Conservation (phyloP, 306 rosid species). For the Sphenostylis stenocarpa region DNA sequence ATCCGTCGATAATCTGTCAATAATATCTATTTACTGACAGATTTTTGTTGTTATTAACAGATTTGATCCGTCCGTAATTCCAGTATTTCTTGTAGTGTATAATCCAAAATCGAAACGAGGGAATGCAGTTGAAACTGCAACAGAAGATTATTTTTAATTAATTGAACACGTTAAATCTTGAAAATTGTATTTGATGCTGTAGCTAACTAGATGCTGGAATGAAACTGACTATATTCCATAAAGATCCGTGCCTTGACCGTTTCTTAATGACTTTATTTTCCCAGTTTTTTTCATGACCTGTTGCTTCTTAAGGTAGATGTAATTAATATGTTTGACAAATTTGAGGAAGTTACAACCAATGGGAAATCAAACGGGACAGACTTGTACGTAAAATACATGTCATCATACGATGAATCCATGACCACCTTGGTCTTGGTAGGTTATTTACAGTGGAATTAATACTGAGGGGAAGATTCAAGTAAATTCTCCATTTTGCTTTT, state of each 20-base stretch:
- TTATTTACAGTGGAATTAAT: constrained; percentile 18
- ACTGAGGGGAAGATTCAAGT: background rate
- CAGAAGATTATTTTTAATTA: no score
- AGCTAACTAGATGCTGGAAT: background rate
- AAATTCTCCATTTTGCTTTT: background rate
- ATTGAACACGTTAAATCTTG: no score
- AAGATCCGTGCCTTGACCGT: constrained; percentile 26
- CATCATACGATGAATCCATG: background rate
- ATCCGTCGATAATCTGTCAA: no score
- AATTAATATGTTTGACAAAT: constrained; percentile 7
- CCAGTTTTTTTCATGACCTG: background rate
- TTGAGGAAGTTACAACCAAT: constrained; percentile 31
- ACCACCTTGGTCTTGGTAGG: constrained; percentile 26
- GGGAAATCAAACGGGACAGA: background rate
- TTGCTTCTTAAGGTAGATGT: background rate
- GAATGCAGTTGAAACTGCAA: no score
- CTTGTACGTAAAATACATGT: constrained; percentile 26
- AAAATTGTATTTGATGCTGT: no score
- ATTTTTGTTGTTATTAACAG: no score
- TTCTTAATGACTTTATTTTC: background rate
- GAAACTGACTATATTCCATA: background rate
- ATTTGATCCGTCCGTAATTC: no score
- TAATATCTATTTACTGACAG: no score
- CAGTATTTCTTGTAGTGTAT: no score
- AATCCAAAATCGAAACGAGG: no score